Evolutionary conservation across 805 yeast genomes (phyloP), one percentile per base, ranked within the genome.

Genomic region (Candida multigemmis): DNA sequence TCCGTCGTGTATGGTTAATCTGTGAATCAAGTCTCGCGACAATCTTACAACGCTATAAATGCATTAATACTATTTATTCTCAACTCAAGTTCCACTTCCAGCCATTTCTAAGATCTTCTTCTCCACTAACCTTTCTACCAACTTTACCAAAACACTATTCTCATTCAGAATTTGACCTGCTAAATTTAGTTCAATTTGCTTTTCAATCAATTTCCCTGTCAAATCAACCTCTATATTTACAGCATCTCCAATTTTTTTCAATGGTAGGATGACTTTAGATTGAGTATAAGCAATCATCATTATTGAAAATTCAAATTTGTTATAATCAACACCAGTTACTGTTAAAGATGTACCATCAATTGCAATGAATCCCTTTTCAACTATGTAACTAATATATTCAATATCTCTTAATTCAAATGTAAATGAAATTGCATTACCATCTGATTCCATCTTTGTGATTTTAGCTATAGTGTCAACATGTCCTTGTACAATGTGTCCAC

Each of bases 401-500:
- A 48, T 41, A 34, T 85, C 91, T 32, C 80, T 62, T 28, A 85
- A 64, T 50, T 72, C 53, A 53, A 89, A 87, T 3, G 83, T 79
- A 49, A 75, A 80, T 3, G 77, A 64, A 18, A 85, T 59, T 1
- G 97, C 77, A 50, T 85, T 83, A 2, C 75, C 80, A 44, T 87
- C 96, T 2, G 69, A 56, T 7, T 38, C 53, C 15, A 54, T 64
- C 1, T 54, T 50, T 2, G 68, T 65, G 21, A 89, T 78, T 19
- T 49, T 52, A 2, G 96, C 96, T 19, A 78, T 67, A 0, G 96
- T 83, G 50, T 91, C 99, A 16, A 91, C 85, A 57, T 91, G 99
- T 5, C 98, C 99, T 45, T 91, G 98, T 3, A 91, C 99, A 37
- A 89, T 73, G 53, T 91, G 99, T 1, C 99, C 99, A 14, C 99